Evolutionary conservation across 192 early-diverging fungal genomes (phyloP), one percentile per base, ranked within the genome.

Genomic region (Allomyces javanicus): DNA sequence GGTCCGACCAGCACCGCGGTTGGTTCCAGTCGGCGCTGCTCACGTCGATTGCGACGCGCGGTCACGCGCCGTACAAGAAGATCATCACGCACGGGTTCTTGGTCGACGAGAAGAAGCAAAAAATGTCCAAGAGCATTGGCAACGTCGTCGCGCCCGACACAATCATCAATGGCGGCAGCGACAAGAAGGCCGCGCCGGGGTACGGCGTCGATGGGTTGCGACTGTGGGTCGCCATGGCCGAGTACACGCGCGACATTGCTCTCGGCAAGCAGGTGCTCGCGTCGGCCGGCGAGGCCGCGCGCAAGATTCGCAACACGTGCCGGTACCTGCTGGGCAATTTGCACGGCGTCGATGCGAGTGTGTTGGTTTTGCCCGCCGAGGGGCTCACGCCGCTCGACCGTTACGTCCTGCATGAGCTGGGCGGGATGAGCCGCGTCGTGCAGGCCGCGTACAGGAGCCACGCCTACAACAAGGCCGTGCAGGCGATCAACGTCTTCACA

Each of bases 1-100:
- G 89, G 19, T 86, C 81, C 65, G 87, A 90, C 71, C 89, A 90
- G 66, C 85, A 90, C 74, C 83, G 89, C 45, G 89, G 87, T 7
- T 90, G 89, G 89, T 90, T 90, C 77, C 86, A 89, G 68, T 90
- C 87, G 19, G 89, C 87, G 10, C 71, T 89, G 43, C 74, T 90
- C 61, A 88, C 87, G 17, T 85, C 64, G 77, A 75, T 85, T 25
- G 87, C 89, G 3, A 70, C 83, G 23, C 82, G 79, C 24, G 83
- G 84, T 9, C 78, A 85, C 61, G 72, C 82, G 0, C 90, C 89
- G 9, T 92, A 82, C 75, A 74, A 73, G 9, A 78, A 78, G 4
- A 67, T 92, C 61, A 72, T 90, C 64, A 90, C 88, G 0, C 90
- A 92, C 66, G 90, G 88, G n/a, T 89, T 92, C 71, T 76, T 87